Evolutionary conservation across 371 early-diverging fungal species (phyloP), one percentile per base, ranked within the genome.

Genomic region (Mucor mucedo): DNA sequence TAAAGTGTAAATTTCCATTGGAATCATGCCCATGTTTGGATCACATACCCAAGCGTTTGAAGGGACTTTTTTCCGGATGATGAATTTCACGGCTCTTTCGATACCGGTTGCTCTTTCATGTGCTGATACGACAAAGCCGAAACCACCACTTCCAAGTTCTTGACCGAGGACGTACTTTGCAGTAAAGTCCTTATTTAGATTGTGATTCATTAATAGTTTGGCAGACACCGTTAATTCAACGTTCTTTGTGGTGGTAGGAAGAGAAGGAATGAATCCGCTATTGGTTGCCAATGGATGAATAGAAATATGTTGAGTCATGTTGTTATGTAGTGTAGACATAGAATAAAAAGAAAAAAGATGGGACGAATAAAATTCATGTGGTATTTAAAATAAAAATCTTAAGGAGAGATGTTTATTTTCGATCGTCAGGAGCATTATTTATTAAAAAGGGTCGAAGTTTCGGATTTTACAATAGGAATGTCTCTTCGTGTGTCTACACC

Each of bases 51-150:
- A 92, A 30, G 80, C 77, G 50, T 76, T 78, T 10, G 68, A 66
- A 21, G 91, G 88, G 5, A 93, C 80, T 64, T 84, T 86, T 50
- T 83, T 71, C 59, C 84, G 83, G 65, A 87, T 79, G 57, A 94
- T 90, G 65, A 93, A 90, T 70, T 94, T 94, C 66, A 92, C 91
- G 6, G 94, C 94, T 30, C 90, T 85, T 62, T 89, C 88, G 30
- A 76, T 71, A 5, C 78, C 73, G 40, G 79, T 81, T 32, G 71
- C 50, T n/a, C 70, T 69, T 50, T 89, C 83, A n/a, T 76, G 70
- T 13, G 88, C 89, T 5, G 87, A 76, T 28, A 89, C 77, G 2
- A 91, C 93, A 69, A 90, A 91, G 29, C 94, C 94, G 69, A 90
- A 92, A 4, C 91, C 94, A 53, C 94, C 94, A 35, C 82, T 85